Conservation (phyloP, 2,329 filamentous ascomycete genomes). For the Trichoderma sp. region DNA sequence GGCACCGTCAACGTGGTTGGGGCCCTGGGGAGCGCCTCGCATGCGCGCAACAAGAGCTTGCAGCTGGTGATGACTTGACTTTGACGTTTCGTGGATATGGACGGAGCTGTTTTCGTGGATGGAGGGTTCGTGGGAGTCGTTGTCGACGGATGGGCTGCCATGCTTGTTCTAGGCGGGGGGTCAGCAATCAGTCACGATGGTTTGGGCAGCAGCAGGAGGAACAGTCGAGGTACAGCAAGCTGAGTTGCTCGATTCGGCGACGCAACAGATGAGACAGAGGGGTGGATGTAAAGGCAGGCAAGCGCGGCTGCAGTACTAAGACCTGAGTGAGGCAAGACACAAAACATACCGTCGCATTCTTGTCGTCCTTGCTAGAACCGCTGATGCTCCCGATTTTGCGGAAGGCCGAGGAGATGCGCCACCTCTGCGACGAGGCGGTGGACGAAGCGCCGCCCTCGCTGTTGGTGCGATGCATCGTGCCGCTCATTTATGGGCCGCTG, state of each 20-base stretch:
- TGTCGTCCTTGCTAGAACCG: constrained; percentile 30
- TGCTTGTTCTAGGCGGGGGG: constrained; percentile 13
- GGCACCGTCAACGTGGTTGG: constrained; percentile 45
- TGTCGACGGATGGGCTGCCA: constrained; percentile 28
- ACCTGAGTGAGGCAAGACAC: not conserved
- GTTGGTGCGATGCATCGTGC: constrained; percentile 37
- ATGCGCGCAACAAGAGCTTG: constrained; percentile 41
- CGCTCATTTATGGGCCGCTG: not conserved
- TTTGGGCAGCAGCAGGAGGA: not conserved
- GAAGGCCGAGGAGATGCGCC: constrained; percentile 30
- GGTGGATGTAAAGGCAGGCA: not conserved
- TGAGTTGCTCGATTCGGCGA: not conserved
- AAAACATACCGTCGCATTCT: constrained; percentile 26
- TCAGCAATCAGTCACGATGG: not conserved
- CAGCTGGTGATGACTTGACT: constrained; percentile 41
- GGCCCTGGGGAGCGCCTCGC: constrained; percentile 37
- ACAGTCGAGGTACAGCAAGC: not conserved
- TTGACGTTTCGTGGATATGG: constrained; percentile 35
- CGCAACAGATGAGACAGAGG: not conserved
- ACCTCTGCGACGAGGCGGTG: constrained; percentile 28
- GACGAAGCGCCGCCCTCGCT: constrained; percentile 33
- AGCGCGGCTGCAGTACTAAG: not conserved
- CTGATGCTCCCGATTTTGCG: constrained; percentile 30
- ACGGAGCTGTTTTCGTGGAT: constrained; percentile 33
- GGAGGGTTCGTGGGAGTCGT: constrained; percentile 35